A percentile compares a stretch with the other conserved stretches of the same genome.
phyloP scores from a whole-genome alignment of 2,329 filamentous ascomycete genomes.

The Conoideocrella luteorostrata region DNA sequence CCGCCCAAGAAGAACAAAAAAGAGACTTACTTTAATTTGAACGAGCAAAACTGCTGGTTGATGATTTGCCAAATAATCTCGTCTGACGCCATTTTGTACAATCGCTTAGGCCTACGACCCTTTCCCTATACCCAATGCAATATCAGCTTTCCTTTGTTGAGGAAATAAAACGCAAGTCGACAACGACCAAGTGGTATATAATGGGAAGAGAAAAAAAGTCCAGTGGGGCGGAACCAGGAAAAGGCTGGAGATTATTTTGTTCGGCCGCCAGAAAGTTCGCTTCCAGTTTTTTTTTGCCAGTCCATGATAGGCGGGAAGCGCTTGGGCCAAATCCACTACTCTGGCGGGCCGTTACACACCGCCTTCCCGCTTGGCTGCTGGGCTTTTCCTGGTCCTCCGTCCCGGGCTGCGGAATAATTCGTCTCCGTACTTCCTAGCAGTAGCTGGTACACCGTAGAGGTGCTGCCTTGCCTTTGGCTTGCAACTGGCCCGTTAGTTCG shows the following conservation, averaged over 20 bases:
- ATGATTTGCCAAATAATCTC: slow-evolving; percentile 98
- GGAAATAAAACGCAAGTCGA: no score
- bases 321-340: not conserved
- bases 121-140: no score
- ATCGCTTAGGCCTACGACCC: not conserved
- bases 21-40: slow-evolving; percentile 78
- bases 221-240: slow-evolving; percentile 5
- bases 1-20: no score
- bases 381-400: not conserved
- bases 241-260: slow-evolving; percentile 14
- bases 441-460: no score
- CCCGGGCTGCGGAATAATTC: slow-evolving; percentile 14
- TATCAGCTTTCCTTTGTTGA: no score
- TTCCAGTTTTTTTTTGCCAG: slow-evolving; percentile 15
- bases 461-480: no score
- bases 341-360: slow-evolving; percentile 11
- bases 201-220: not conserved
- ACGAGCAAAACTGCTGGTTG: slow-evolving; percentile 90
- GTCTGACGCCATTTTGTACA: slow-evolving; percentile 69
- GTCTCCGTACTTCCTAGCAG: no score
- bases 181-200: no score
- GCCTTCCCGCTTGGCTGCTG: slow-evolving; percentile 12
- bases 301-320: slow-evolving; percentile 10
- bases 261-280: slow-evolving; percentile 6
- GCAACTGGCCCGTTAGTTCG: no score